Base-by-base conservation (phyloP, 495 filamentous ascomycete species). In the Margaritispora aquatica region DNA sequence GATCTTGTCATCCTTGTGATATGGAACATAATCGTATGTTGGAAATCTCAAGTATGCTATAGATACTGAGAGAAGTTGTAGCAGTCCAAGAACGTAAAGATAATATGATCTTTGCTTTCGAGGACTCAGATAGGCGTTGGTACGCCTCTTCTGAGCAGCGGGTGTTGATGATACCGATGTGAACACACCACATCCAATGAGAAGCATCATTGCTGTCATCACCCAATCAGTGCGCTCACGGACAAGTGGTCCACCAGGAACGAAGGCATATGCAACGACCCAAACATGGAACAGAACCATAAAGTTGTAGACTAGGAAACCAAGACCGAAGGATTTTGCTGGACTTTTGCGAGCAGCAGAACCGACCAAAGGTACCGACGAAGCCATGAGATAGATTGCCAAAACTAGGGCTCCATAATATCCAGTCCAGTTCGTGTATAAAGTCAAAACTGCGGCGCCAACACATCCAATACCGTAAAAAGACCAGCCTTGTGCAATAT, bases 191-290 rank as follows among this genome's bases (percentile, higher is more conserved):
- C 83, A 84, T 54, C 89, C 93, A 60, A 97, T 87, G 62, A 84
- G 74, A 10, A 96, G 70, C 88, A 97, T 96, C 64, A 77, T 95
- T 11, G 81, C 81, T 1, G 82, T 80, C 90, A 96, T 92, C 63
- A 99, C 77, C 86, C 91, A 96, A 70, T 97, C 95, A 22, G 92
- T 99, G 65, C 87, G 92, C 69, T 99, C 95, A 22, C 95, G 86
- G 48, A 97, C 87, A 0, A 96, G 77, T 2, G 91, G 92, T 26
- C 94, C 95, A 44, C 95, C 95, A 17, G 94, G 95, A n/a, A 99
- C 95, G 68, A 99, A 99, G 51, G 95, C 95, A 64, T 99, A 99
- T 7, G 95, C 95, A 21, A 99, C 95, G 53, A 96, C 88, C 95
- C 95, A 99, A 36, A 97, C 92, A 67, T 97, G 92, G 73, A 94